These are phyloP conservation scores for Apostasia shenzhenica DNA, from an alignment of 106 monocot genomes.

Conservation along the genomic window DNA sequence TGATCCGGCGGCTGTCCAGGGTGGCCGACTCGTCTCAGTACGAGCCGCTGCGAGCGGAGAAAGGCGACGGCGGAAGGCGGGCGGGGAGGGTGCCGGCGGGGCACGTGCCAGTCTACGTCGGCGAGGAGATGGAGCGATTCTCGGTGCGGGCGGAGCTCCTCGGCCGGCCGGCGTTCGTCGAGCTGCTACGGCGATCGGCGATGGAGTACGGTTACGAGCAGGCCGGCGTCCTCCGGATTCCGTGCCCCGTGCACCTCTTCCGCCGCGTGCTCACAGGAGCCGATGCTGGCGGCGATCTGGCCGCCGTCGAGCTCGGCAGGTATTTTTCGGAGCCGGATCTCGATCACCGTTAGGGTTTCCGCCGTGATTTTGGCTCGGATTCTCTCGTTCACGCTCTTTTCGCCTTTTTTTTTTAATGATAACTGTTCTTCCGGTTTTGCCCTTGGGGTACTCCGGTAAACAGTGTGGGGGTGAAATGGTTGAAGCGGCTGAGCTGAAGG, in stretches of 20 bases:
- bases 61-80: background rate
- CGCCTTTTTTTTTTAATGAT: no score
- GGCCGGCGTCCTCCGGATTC: slow-evolving; percentile 51
- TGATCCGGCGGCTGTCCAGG: slow-evolving; percentile 41
- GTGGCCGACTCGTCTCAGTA: slow-evolving; percentile 31
- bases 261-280: slow-evolving; percentile 9
- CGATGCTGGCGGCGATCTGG: background rate
- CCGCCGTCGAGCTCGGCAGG: slow-evolving; percentile 1
- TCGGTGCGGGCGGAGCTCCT: slow-evolving; percentile 43
- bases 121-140: slow-evolving; percentile 71
- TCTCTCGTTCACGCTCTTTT: no score
- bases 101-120: slow-evolving; percentile 66
- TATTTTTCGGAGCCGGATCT: background rate
- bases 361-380: no score
- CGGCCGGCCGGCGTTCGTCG: slow-evolving; percentile 34
- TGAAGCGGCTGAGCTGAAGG: no score
- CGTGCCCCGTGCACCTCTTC: slow-evolving; percentile 50
- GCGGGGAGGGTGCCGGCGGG: slow-evolving; percentile 33
- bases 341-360: background rate
- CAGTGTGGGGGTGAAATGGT: no score
- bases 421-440: no score
- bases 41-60: background rate
- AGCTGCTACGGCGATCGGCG: slow-evolving; percentile 45
- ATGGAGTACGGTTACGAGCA: slow-evolving; percentile 71
- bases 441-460: no score